Base-by-base conservation (phyloP, 441 rosid genomes). In the Rhodomyrtus psidioides region DNA sequence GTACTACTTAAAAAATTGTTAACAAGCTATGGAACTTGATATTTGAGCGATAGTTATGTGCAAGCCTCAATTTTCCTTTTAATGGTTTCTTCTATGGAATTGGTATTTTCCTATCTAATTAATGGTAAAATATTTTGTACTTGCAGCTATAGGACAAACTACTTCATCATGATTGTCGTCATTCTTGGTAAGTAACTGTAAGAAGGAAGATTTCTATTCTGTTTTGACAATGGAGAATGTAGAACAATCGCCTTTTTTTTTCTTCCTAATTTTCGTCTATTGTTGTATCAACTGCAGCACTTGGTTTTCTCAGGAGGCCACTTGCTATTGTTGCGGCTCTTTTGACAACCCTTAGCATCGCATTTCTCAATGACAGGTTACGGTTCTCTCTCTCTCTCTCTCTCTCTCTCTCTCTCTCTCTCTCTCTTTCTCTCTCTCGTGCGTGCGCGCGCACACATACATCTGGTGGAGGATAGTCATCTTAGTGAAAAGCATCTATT, bases 281-380 rank as follows among this genome's bases (percentile, higher is more conserved):
- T 23, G 34, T 44, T 85, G 82, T 74, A 83, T 84, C 59, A 39
- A 60, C 75, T 85, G 82, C 58, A 91, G 92, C 89, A 34, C 62
- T 91, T 87, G 90, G 90, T 3, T 88, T 91, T 34, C 84, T 91
- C 39, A 91, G 90, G 62, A 91, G 88, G 87, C 92, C 92, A 26
- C 58, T 89, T 83, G 90, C 92, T 86, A 84, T 91, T 54, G 55
- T 89, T n/a, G 90, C 91, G 12, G 86, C 87, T 87, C 88, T 86
- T 74, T 85, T 91, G 53, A 91, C 92, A 44, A 88, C 91, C 24
- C 86, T 91, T 1, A 86, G 91, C 87, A 87, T 88, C 3, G 92
- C 91, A 62, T 88, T 90, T 76, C 92, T 91, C 82, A 91, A 91
- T 83, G 92, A 91, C 82, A 91, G 92, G 92, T 89, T 83, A 70